Evolutionary conservation across 108 stramenopile species (phyloP), one percentile per base, ranked within the genome.

Genomic region (Mediolabrus comicus): DNA sequence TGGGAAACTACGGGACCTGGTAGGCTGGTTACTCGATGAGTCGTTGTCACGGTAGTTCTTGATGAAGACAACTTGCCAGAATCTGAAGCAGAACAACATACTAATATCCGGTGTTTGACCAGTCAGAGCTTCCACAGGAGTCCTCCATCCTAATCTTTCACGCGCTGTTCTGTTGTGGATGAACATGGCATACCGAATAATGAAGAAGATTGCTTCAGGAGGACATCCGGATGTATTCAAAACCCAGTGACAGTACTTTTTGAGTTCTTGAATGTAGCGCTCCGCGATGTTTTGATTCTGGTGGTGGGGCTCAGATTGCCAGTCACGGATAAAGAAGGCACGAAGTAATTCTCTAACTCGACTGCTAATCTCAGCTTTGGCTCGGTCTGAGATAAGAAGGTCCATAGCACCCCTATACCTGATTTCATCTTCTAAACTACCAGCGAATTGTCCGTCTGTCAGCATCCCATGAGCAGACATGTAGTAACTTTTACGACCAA

Each of bases 341-440:
- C 81, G 70, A 1, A 76, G 65, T 0, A 67, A 4, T n/a, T 70
- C 62, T 29, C 67, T 27, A 24, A 77, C 75, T 14, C 17, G 10
- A 13, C 57, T 62, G 46, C 34, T 33, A 22, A 72, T 62, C 46
- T 62, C 19, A 17, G 32, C 65, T 29, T 72, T 22, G 3, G 77
- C 77, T 4, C 67, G 24, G 60, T 72, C 66, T 3, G 41, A 28
- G 29, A 77, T 41, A n/a, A 79, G 54, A 26, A 49, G 3, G 30
- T 31, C n/a, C 62, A 39, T 38, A 31, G 68, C 66, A 35, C 71
- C 75, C 46, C 70, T 22, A 29, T 55, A n/a, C 10, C 81, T 65
- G 17, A 81, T 72, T 41, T 53, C 36, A 32, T 81, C 75, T 34
- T 65, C 49, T 11, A 69, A 55, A 4, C 60, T 66, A 14, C 41